Evolutionary conservation across 2,329 filamentous ascomycete species (phyloP), one percentile per base, ranked within the genome.

Genomic region (Nemania sp.): DNA sequence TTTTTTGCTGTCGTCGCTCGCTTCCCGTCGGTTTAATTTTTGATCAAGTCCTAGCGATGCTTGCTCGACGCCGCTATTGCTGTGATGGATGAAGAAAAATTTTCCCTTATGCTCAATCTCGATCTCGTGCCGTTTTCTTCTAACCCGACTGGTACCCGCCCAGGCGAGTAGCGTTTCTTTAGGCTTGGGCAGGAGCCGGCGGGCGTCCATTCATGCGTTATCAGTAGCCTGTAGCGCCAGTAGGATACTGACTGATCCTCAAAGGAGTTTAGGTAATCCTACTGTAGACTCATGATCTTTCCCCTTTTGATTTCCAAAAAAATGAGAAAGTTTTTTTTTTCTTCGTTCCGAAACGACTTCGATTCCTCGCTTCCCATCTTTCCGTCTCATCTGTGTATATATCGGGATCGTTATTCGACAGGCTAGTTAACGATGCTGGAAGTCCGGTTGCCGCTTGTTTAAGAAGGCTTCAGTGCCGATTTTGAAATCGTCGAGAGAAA

Each of bases 391-490:
- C 20, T 45, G 17, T 25, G 17, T 7, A 29, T 29, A 4, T 7
- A 7, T 7, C 25, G 7, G 25, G 7, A 29, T 29, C 25, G 7
- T 39, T 4, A 13, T 10, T 32, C n/a, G n/a, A n/a, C n/a, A 13
- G 12, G 13, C 11, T 39, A 5, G 37, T 65, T 25, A 65, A 17
- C 32, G 52, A 47, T 72, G 65, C 49, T 68, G 67, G 40, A 60
- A 65, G 2, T 50, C 57, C 15, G 73, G 70, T 21, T 66, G 62
- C 49, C 72, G 65, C 69, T 80, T 80, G 59, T 76, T 71, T 54
- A 78, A 60, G 64, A 80, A 80, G 1, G 77, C 77, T 39, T 71
- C 68, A 55, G 79, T 75, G 11, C 78, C 78, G 56, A 77, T 74
- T 48, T 74, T 71, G 60, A 76, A 79, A 58, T 80, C 77, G 25